Conservation (phyloP, 2,329 filamentous ascomycete species). For the Exophiala oligosperma region DNA sequence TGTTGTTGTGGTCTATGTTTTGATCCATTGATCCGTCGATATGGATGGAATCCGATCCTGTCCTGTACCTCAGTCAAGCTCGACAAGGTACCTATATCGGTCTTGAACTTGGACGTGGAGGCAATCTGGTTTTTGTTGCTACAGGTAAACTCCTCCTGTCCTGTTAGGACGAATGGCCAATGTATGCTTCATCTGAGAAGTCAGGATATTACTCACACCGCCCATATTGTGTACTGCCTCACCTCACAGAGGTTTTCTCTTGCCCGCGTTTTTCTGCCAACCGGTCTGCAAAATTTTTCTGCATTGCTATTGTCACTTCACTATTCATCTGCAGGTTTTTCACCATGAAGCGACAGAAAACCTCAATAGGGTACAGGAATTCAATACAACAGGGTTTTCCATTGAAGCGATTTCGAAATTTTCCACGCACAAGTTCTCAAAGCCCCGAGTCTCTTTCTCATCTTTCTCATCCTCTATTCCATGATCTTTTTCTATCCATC, state of each 20-base stretch:
- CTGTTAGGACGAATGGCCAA: no score
- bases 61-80: no score
- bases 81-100: no score
- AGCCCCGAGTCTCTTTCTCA: not conserved
- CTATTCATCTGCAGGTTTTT: conserved; percentile 4
- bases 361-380: conserved; percentile 1
- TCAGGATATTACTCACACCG: not conserved
- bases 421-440: not conserved
- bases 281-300: not conserved
- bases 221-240: not conserved
- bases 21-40: no score
- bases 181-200: no score
- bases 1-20: no score
- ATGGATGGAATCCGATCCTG: no score
- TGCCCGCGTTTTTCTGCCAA: not conserved
- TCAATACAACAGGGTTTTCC: not conserved
- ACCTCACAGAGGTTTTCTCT: not conserved
- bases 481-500: not conserved
- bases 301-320: conserved; percentile 17
- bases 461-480: not conserved
- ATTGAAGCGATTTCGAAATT: not conserved
- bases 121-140: no score
- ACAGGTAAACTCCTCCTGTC: no score
- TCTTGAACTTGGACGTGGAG: no score
- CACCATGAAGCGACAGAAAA: not conserved